Evolutionary conservation across 768 basidiomycete genomes (phyloP).

Genomic region (Boletus tomentosulus): DNA sequence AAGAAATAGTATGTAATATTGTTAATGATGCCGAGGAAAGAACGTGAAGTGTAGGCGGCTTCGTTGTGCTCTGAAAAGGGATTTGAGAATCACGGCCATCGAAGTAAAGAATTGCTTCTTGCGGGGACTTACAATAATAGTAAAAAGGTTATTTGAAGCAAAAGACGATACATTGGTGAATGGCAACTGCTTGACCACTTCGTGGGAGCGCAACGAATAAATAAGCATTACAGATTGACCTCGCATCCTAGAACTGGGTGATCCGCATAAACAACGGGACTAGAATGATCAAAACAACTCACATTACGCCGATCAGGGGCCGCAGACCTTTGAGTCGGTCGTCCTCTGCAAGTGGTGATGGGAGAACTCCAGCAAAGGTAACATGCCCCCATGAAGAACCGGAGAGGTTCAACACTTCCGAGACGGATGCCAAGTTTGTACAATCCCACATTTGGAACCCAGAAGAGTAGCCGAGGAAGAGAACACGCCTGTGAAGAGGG

Average conservation of each 20-base stretch:
- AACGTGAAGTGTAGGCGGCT: constrained; percentile 52
- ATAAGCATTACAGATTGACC: constrained; percentile 32
- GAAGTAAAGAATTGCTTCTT: not conserved
- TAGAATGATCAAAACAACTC: constrained; percentile 12
- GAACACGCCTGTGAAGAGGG: constrained; percentile 35
- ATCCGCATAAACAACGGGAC: constrained; percentile 2
- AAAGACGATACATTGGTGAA: constrained; percentile 43
- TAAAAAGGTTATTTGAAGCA: constrained; percentile 43
- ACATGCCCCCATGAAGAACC: constrained; percentile 33
- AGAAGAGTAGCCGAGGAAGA: constrained; percentile 50
- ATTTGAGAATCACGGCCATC: not conserved
- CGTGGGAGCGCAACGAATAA: constrained; percentile 47
- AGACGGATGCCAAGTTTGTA: constrained; percentile 44
- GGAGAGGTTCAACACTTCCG: constrained; percentile 53
- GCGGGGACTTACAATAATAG: constrained; percentile 50
- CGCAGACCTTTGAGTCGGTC: constrained; percentile 32
- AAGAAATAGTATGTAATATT: constrained; percentile 35
- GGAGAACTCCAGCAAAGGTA: constrained; percentile 41
- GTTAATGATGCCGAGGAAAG: constrained; percentile 52
- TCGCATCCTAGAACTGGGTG: constrained; percentile 20
- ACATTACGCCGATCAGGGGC: constrained; percentile 36
- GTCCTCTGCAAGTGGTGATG: constrained; percentile 23
- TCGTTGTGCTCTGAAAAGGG: constrained; percentile 49
- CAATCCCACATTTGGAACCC: constrained; percentile 64
- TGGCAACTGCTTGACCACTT: constrained; percentile 45